phyloP scores from a whole-genome alignment of 2,329 filamentous ascomycete genomes.

The Colletotrichum falcatum region DNA sequence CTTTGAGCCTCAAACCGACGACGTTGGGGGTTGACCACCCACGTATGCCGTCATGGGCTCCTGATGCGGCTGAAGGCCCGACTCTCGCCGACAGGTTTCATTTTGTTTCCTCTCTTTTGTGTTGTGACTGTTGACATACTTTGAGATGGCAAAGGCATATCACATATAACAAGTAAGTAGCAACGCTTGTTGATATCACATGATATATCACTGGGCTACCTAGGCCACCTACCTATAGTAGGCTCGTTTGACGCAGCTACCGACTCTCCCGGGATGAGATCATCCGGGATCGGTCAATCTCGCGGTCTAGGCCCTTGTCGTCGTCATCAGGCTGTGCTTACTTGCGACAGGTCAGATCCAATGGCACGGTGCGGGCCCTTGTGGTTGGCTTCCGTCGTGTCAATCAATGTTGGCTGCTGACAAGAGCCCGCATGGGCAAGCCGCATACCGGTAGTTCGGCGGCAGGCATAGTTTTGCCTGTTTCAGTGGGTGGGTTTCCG shows the following conservation, averaged over 20 bases:
- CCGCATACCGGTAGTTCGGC: slow-evolving; percentile 2
- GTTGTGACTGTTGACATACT: neutral
- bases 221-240: neutral
- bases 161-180: neutral
- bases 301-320: slow-evolving; percentile 23
- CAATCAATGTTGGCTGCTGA: neutral
- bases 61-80: neutral
- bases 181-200: slow-evolving; percentile 10
- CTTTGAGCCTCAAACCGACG: slow-evolving; percentile 39
- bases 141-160: neutral
- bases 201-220: slow-evolving; percentile 17
- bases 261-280: slow-evolving; percentile 19
- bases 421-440: slow-evolving; percentile 9
- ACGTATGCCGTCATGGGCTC: neutral
- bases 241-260: slow-evolving; percentile 9
- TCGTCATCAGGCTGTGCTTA: slow-evolving; percentile 2
- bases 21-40: slow-evolving; percentile 2
- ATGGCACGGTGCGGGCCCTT: slow-evolving; percentile 17
- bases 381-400: neutral
- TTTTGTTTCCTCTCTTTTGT: neutral
- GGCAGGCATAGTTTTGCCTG: slow-evolving; percentile 16
- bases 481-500: slow-evolving; percentile 21
- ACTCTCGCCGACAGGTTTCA: neutral
- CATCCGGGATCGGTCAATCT: slow-evolving; percentile 15
- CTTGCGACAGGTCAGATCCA: slow-evolving; percentile 2